These are phyloP conservation scores for Exophiala phaeomuriformis DNA, from an alignment of 2,329 filamentous ascomycete genomes.

Conservation along the genomic window DNA sequence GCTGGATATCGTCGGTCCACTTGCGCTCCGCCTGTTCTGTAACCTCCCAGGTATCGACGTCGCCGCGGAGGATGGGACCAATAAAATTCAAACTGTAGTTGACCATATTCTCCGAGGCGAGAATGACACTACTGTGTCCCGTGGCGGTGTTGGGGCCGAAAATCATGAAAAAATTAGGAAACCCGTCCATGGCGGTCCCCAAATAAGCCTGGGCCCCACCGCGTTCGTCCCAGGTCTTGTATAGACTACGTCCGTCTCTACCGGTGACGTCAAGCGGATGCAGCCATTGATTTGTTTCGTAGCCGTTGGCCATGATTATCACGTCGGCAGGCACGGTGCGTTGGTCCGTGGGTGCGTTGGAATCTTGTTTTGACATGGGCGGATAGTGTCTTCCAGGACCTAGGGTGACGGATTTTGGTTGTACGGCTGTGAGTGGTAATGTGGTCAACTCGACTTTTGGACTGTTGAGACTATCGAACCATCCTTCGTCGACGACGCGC, in stretches of 20 bases:
- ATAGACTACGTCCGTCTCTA: conserved; percentile 43
- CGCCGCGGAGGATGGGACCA: conserved; percentile 45
- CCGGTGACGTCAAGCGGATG: conserved; percentile 50
- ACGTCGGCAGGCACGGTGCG: conserved; percentile 50
- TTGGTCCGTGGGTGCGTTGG: conserved; percentile 30
- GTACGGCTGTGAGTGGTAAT: conserved; percentile 44
- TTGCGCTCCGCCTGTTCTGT: conserved; percentile 43
- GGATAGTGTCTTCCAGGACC: conserved; percentile 47
- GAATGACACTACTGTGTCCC: conserved; percentile 54
- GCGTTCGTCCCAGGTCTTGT: conserved; percentile 51
- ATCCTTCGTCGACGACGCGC: conserved; percentile 53
- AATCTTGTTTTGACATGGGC: conserved; percentile 22
- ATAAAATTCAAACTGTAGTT: conserved; percentile 54
- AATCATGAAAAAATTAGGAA: conserved; percentile 60
- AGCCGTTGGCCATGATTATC: conserved; percentile 57
- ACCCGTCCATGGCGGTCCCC: conserved; percentile 50
- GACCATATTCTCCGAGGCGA: conserved; percentile 55
- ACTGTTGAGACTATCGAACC: conserved; percentile 47
- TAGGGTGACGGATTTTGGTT: conserved; percentile 44
- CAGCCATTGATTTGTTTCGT: conserved; percentile 50
- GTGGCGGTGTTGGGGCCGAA: conserved; percentile 56
- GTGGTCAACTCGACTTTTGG: conserved; percentile 50
- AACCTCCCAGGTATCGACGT: conserved; percentile 40
- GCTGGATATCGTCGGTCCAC: conserved; percentile 45
- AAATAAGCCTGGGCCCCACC: conserved; percentile 59